Conservation (phyloP, 2,329 filamentous ascomycete species). For the Ceratocystis alfenasii region DNA sequence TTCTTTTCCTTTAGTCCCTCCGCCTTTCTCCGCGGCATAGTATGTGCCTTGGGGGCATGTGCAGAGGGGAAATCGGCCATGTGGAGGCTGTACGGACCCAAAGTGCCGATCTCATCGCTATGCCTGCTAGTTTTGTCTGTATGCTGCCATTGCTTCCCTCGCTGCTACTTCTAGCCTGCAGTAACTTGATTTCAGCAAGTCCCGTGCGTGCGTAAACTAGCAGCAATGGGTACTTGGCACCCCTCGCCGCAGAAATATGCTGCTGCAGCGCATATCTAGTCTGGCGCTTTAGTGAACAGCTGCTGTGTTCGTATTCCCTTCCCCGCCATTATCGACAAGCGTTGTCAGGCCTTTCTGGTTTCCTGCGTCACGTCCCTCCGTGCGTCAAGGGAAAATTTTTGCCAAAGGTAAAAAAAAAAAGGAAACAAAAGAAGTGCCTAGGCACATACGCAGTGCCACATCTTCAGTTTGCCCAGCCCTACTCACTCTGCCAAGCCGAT, state of each 20-base stretch:
- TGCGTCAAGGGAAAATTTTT: conserved; percentile 5
- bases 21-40: not conserved
- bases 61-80: not conserved
- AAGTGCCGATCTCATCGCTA: conserved; percentile 2
- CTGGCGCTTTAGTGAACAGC: not conserved
- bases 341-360: not conserved
- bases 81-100: not conserved
- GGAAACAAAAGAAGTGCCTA: not conserved
- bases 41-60: not conserved
- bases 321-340: not conserved
- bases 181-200: not conserved
- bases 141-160: not conserved
- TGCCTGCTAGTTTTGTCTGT: conserved; percentile 1
- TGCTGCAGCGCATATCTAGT: not conserved
- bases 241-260: conserved; percentile 1
- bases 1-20: not conserved
- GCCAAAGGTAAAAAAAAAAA: conserved; percentile 3
- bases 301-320: not conserved
- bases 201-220: conserved; percentile 7
- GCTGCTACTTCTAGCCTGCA: not conserved
- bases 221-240: not conserved
- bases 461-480: not conserved
- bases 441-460: not conserved
- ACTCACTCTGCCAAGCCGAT: not conserved
- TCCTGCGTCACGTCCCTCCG: not conserved